Conservation (phyloP, 805 yeast species). For the Kuraishia ogatae region DNA sequence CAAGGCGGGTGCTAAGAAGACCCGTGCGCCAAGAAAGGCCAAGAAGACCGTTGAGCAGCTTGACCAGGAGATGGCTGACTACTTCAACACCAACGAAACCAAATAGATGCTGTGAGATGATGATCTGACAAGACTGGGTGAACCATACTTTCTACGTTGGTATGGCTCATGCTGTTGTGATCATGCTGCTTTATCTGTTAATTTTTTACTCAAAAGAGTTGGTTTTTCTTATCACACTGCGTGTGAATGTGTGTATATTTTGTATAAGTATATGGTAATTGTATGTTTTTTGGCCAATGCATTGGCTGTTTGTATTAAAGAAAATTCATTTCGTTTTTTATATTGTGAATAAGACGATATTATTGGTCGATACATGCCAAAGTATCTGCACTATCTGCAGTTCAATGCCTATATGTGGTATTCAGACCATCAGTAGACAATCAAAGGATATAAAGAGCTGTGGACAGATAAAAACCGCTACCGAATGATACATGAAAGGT, state of each 20-base stretch:
- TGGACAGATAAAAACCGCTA: too few species aligned
- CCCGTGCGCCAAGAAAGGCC: slow-evolving; percentile 28
- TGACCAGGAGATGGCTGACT: slow-evolving; percentile 97
- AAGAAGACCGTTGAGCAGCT: slow-evolving; percentile 84
- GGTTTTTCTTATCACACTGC: not conserved
- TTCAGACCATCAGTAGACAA: too few species aligned
- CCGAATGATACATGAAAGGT: too few species aligned
- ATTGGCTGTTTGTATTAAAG: not conserved
- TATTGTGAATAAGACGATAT: too few species aligned
- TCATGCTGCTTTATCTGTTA: not conserved
- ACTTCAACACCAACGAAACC: slow-evolving; percentile 38
- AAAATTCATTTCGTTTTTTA: too few species aligned
- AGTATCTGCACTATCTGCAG: too few species aligned
- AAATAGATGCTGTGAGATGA: not conserved
- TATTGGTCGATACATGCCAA: too few species aligned
- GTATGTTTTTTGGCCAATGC: not conserved
- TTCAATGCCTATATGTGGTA: too few species aligned
- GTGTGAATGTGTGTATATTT: not conserved
- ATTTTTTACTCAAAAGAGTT: not conserved
- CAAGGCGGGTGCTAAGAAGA: slow-evolving; percentile 14
- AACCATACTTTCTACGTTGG: too few species aligned
- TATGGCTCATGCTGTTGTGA: not conserved
- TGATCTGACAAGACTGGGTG: too few species aligned
- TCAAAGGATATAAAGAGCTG: too few species aligned
- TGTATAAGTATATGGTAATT: not conserved